Evolutionary conservation across 352 stramenopile species (phyloP).

Genomic region (Thraustochytrium sp.): DNA sequence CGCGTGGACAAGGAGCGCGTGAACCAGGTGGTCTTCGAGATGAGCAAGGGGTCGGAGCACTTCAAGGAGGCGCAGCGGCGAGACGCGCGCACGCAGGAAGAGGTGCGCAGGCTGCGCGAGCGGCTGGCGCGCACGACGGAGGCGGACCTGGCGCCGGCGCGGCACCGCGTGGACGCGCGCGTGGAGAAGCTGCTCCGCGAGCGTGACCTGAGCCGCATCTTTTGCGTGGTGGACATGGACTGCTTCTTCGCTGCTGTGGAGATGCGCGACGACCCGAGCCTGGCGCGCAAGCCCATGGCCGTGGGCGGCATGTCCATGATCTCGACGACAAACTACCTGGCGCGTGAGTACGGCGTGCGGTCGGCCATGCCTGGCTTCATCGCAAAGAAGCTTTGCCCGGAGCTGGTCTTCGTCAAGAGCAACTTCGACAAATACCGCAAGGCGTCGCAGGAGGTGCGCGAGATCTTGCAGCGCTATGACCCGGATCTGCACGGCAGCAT

Average conservation of each 20-base stretch:
- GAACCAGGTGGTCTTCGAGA: conserved; percentile 83
- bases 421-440: conserved; percentile 79
- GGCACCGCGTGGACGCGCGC: conserved; percentile 39
- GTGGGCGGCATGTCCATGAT: conserved; percentile 89
- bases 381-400: conserved; percentile 82
- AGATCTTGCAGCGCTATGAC: conserved; percentile 85
- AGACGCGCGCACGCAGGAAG: conserved; percentile 74
- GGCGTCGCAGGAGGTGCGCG: conserved; percentile 54
- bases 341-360: conserved; percentile 84
- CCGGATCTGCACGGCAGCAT: conserved; percentile 79
- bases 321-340: conserved; percentile 88
- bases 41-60: conserved; percentile 75
- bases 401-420: conserved; percentile 77
- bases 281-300: conserved; percentile 77
- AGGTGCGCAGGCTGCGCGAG: conserved; percentile 65
- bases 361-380: conserved; percentile 94
- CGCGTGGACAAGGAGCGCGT: conserved; percentile 77
- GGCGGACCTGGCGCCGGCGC: conserved; percentile 54
- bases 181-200: conserved; percentile 58
- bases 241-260: conserved; percentile 95
- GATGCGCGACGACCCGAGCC: conserved; percentile 77
- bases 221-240: conserved; percentile 92
- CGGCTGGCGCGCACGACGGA: conserved; percentile 52
- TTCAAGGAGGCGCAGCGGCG: conserved; percentile 81
- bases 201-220: conserved; percentile 59